Evolutionary conservation across 495 filamentous ascomycete species (phyloP).

Genomic region (Lasiosphaeria hispida): DNA sequence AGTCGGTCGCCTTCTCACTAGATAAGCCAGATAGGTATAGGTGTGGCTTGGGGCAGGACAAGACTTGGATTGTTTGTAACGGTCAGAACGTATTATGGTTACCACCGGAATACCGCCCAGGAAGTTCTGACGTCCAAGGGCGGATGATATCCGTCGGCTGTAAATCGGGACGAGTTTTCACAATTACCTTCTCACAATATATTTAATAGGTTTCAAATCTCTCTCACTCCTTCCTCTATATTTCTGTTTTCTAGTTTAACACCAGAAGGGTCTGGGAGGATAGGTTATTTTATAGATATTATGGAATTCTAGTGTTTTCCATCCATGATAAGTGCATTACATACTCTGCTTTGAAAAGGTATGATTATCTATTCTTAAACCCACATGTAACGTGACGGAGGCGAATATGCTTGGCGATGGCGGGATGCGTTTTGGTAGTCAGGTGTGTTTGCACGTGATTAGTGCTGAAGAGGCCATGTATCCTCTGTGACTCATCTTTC

Average conservation of each 20-base stretch:
- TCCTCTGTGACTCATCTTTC: not conserved
- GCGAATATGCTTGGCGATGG: too few species aligned
- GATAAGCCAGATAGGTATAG: conserved; percentile 4
- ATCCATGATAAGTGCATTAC: not conserved
- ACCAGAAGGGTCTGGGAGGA: not conserved
- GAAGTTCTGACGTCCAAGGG: conserved; percentile 8
- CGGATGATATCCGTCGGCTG: conserved; percentile 16
- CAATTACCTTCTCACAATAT: conserved; percentile 9
- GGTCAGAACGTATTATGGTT: conserved; percentile 26
- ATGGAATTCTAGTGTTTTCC: conserved; percentile 5
- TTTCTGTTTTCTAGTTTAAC: conserved; percentile 15
- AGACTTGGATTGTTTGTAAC: conserved; percentile 26
- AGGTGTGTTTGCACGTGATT: too few species aligned
- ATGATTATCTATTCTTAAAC: too few species aligned
- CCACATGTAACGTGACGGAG: too few species aligned
- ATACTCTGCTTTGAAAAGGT: not conserved
- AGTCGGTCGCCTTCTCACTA: too few species aligned
- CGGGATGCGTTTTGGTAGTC: too few species aligned
- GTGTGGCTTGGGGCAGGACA: conserved; percentile 15
- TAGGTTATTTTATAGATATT: conserved; percentile 12
- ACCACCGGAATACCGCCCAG: conserved; percentile 27
- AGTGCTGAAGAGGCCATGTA: too few species aligned
- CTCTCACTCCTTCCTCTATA: not conserved
- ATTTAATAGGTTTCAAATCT: conserved; percentile 4
- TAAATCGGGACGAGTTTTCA: conserved; percentile 19